Conservation (phyloP, 164 flowering plant genomes). For the Protea cynaroides region DNA sequence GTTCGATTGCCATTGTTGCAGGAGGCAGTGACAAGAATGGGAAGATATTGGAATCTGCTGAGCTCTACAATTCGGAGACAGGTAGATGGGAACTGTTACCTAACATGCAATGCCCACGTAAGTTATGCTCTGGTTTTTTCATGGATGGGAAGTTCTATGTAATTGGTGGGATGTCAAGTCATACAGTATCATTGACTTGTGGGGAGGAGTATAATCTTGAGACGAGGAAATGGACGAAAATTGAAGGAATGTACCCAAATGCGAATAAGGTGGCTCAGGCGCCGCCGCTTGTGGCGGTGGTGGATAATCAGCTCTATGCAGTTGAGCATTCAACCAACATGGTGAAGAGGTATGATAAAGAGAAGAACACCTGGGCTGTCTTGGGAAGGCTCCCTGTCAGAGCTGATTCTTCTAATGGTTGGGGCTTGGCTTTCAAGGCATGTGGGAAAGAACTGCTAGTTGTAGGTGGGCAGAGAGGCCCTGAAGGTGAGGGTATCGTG, state of each 20-base stretch:
- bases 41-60: conserved; percentile 48
- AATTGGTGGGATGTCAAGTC: conserved; percentile 55
- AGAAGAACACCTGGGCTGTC: conserved; percentile 45
- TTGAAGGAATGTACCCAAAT: conserved; percentile 56
- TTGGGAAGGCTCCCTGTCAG: conserved; percentile 60
- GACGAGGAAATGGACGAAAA: conserved; percentile 49
- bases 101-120: conserved; percentile 53
- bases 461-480: conserved; percentile 59
- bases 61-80: conserved; percentile 46
- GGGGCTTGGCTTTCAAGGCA: conserved; percentile 76
- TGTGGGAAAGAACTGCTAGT: conserved; percentile 53
- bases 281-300: conserved; percentile 76
- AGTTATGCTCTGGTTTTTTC: conserved; percentile 61
- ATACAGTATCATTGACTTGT: conserved; percentile 42
- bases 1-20: conserved; percentile 59
- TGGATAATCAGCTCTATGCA: conserved; percentile 53
- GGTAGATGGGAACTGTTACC: conserved; percentile 59
- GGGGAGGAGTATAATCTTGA: conserved; percentile 60
- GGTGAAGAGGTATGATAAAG: conserved; percentile 56
- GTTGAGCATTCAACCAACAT: conserved; percentile 48
- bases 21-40: conserved; percentile 64
- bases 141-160: conserved; percentile 66
- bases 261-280: conserved; percentile 55
- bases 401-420: conserved; percentile 59
- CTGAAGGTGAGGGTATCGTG: conserved; percentile 56